These are phyloP conservation scores for Rhodocollybia butyracea DNA, from an alignment of 768 basidiomycete species.

Conservation along the genomic window DNA sequence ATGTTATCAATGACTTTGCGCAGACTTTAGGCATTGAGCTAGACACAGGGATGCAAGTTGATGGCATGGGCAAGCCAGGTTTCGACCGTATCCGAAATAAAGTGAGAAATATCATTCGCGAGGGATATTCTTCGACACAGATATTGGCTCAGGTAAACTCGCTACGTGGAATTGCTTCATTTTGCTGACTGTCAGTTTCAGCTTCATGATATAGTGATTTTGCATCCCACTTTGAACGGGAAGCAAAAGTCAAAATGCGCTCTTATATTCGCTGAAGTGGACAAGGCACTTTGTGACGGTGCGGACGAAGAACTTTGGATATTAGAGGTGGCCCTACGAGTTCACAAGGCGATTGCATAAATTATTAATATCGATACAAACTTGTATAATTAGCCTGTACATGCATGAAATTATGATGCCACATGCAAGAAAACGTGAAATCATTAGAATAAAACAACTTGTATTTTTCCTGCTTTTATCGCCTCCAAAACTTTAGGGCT, in stretches of 20 bases:
- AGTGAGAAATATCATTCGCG: conserved; percentile 74
- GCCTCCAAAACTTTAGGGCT: conserved; percentile 56
- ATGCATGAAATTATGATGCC: conserved; percentile 4
- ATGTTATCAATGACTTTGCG: conserved; percentile 67
- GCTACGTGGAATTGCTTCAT: conserved; percentile 7
- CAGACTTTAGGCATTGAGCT: conserved; percentile 69
- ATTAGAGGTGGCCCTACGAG: conserved; percentile 78
- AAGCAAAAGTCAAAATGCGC: conserved; percentile 80
- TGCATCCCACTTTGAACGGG: conserved; percentile 77
- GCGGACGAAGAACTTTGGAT: conserved; percentile 97
- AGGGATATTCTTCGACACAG: conserved; percentile 92
- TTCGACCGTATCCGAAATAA: conserved; percentile 66
- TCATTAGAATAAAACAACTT: conserved; percentile 75
- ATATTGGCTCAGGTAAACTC: conserved; percentile 75
- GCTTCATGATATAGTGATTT: conserved; percentile 88
- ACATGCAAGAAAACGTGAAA: conserved; percentile 5
- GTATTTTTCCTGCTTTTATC: conserved; percentile 69
- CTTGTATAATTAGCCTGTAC: conserved; percentile 16
- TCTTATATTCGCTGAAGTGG: conserved; percentile 87
- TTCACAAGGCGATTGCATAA: conserved; percentile 56
- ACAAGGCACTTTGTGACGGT: conserved; percentile 94
- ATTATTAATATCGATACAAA: conserved; percentile 8
- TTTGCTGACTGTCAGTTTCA: conserved; percentile 27
- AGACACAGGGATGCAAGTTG: conserved; percentile 41
- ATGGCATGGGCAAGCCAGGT: conserved; percentile 43